phyloP scores from a whole-genome alignment of 148 eudicot species.

The Rhododendron simsii region DNA sequence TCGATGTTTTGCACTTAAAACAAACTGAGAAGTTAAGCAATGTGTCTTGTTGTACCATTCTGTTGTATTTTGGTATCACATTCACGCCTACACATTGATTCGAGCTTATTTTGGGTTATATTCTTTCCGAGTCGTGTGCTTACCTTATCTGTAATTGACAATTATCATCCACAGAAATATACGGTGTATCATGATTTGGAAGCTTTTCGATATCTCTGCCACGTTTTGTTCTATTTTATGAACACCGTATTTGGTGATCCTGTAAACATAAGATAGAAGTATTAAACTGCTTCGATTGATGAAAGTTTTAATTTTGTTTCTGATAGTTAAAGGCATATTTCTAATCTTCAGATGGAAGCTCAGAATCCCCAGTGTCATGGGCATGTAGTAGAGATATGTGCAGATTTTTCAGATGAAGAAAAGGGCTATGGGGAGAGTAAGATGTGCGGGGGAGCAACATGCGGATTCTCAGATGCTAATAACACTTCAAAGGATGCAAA shows the following conservation, averaged over 20 bases:
- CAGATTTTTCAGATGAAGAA: slow-evolving; percentile 22
- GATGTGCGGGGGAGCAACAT: slow-evolving; percentile 54
- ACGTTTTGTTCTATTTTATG: neutral
- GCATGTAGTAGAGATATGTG: slow-evolving; percentile 42
- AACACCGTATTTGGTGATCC: neutral
- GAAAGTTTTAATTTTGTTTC: neutral
- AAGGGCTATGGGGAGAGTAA: slow-evolving; percentile 31
- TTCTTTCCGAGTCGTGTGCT: neutral
- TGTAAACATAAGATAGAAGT: neutral
- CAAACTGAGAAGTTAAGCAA: neutral
- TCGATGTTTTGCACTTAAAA: neutral
- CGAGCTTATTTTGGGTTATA: neutral
- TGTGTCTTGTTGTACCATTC: neutral
- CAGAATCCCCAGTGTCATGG: slow-evolving; percentile 22
- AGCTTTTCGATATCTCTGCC: neutral
- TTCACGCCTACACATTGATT: neutral
- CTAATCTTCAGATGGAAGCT: slow-evolving; percentile 43
- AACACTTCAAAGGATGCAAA: slow-evolving; percentile 49
- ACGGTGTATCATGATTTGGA: neutral
- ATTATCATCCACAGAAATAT: neutral
- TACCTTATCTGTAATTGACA: neutral
- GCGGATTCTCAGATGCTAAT: slow-evolving; percentile 61
- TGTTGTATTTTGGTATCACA: neutral
- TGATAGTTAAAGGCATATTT: neutral
- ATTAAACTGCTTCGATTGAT: neutral